Evolutionary conservation across 2,329 filamentous ascomycete genomes (phyloP).

Genomic region (Neopestalotiopsis rosae): DNA sequence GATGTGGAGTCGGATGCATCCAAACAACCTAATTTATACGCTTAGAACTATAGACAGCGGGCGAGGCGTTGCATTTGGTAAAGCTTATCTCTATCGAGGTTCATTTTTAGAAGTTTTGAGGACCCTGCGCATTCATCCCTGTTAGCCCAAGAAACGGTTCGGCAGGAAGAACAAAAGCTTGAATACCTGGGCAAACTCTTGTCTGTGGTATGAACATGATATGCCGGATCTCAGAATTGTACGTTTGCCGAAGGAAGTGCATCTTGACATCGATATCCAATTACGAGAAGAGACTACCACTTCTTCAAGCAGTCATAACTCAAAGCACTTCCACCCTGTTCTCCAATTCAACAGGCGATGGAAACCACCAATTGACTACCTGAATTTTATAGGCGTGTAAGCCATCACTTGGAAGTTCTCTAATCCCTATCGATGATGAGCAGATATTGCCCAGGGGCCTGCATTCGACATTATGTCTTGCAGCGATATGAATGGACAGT

Average conservation of each 20-base stretch:
- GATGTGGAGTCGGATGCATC: not conserved
- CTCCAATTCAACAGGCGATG: not conserved
- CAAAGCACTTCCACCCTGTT: not conserved
- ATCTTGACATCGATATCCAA: not conserved
- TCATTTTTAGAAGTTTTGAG: not conserved
- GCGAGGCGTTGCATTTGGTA: not conserved
- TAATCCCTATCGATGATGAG: no score
- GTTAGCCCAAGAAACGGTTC: not conserved
- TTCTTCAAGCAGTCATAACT: not conserved
- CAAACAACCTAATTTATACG: not conserved
- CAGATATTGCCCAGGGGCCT: not conserved
- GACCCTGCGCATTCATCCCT: not conserved
- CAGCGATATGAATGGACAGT: not conserved
- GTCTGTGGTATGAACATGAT: not conserved
- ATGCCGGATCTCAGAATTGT: not conserved
- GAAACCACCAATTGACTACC: not conserved
- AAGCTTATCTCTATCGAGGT: not conserved
- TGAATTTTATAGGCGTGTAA: not conserved
- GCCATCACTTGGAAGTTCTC: no score
- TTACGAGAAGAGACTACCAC: not conserved
- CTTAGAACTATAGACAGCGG: slow-evolving; percentile 1
- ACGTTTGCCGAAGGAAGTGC: not conserved
- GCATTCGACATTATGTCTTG: not conserved
- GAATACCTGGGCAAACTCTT: not conserved
- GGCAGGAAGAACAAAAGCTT: not conserved